Evolutionary conservation across 2,329 filamentous ascomycete species (phyloP).

Genomic region (Cercospora sesami): DNA sequence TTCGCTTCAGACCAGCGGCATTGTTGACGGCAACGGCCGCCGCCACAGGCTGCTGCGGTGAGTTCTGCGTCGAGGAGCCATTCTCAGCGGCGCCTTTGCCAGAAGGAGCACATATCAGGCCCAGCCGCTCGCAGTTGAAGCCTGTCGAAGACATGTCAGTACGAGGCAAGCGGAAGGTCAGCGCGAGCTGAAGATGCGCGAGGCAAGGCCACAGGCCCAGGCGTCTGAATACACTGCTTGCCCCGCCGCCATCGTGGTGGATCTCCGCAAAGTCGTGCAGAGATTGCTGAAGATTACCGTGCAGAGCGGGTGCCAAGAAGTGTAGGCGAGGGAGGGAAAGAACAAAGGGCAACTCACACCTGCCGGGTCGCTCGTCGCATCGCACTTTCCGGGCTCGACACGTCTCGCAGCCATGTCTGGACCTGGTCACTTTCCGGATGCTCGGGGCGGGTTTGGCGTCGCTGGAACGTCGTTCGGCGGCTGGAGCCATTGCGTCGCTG

Average conservation of each 20-base stretch:
- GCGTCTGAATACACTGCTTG: background rate
- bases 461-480: conserved; percentile 6
- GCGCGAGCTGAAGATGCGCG: background rate
- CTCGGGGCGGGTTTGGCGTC: conserved; percentile 7
- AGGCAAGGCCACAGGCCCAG: background rate
- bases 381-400: conserved; percentile 30
- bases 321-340: background rate
- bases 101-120: conserved; percentile 25
- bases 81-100: conserved; percentile 9
- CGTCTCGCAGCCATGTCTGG: conserved; percentile 28
- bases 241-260: background rate
- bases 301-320: background rate
- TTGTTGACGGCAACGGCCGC: conserved; percentile 5
- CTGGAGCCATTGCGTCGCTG: conserved; percentile 3
- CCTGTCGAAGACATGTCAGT: conserved; percentile 11
- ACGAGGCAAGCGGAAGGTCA: background rate
- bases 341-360: conserved; percentile 11
- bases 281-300: background rate
- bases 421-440: conserved; percentile 16
- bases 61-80: background rate
- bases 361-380: conserved; percentile 26
- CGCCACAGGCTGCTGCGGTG: conserved; percentile 10
- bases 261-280: background rate
- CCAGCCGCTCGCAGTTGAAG: conserved; percentile 29
- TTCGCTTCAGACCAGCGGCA: conserved; percentile 25